These are phyloP conservation scores for Alternaria metachromatica DNA, from an alignment of 2,329 filamentous ascomycete genomes.

Conservation along the genomic window DNA sequence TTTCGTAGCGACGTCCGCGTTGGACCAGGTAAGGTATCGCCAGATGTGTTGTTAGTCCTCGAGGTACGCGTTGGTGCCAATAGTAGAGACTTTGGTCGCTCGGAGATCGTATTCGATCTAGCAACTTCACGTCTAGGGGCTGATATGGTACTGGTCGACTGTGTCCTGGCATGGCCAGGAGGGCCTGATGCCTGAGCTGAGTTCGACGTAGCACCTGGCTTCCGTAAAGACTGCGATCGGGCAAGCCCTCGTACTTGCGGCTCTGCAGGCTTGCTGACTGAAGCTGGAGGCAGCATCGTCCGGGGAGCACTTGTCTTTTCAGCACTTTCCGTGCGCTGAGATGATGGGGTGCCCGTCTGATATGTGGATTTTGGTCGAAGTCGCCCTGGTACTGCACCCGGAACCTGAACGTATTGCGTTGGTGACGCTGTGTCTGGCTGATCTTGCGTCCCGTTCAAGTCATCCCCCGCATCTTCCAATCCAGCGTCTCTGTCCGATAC, in stretches of 20 bases:
- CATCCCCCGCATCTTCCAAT: background rate
- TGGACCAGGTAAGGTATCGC: conserved; percentile 13
- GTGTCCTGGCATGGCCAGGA: conserved; percentile 32
- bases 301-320: conserved; percentile 15
- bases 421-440: background rate
- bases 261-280: conserved; percentile 27
- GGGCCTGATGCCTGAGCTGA: conserved; percentile 13
- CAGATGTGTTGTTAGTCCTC: conserved; percentile 11
- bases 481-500: conserved; percentile 2
- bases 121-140: conserved; percentile 17
- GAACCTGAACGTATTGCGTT: background rate
- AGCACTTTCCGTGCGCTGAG: conserved; percentile 8
- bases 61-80: conserved; percentile 15
- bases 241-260: conserved; percentile 23
- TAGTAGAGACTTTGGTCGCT: conserved; percentile 36
- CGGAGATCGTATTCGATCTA: conserved; percentile 19
- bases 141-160: conserved; percentile 33
- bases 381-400: conserved; percentile 16
- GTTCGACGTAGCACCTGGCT: conserved; percentile 28
- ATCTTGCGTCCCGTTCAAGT: background rate
- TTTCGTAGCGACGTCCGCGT: conserved; percentile 30
- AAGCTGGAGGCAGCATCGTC: conserved; percentile 25
- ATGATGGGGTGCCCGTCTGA: conserved; percentile 24
- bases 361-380: conserved; percentile 42
- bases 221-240: conserved; percentile 42